Evolutionary conservation across 345 rosid species (phyloP).

Genomic region (Eucalyptus brandiana): DNA sequence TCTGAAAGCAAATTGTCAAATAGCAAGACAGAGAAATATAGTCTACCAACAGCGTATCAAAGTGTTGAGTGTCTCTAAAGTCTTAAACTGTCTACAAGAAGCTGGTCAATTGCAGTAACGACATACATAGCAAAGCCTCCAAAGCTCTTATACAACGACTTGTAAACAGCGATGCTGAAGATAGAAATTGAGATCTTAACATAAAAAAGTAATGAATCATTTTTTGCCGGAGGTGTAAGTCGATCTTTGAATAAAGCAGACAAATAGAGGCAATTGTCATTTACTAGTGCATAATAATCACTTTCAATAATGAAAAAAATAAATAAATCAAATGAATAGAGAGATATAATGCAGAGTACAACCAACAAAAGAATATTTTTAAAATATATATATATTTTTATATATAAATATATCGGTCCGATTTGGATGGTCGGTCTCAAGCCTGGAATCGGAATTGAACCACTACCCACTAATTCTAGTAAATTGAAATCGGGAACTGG

Average conservation of each 20-base stretch:
- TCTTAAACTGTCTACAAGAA: not conserved
- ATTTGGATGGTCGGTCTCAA: fast-evolving
- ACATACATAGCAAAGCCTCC: slow-evolving; percentile 98
- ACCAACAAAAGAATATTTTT: too few species aligned
- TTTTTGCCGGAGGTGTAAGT: not conserved
- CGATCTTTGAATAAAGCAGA: not conserved
- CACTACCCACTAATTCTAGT: fast-evolving
- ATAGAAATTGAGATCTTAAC: not conserved
- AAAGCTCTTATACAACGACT: slow-evolving; percentile 85
- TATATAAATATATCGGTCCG: too few species aligned
- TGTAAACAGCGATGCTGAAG: slow-evolving; percentile 68
- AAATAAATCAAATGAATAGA: not conserved
- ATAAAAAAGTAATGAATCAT: not conserved
- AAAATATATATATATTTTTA: fast-evolving
- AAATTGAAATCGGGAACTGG: fast-evolving
- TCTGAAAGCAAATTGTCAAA: not conserved
- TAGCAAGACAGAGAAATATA: not conserved
- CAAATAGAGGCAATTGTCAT: not conserved
- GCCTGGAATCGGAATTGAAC: fast-evolving
- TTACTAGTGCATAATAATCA: not conserved
- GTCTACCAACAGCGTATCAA: not conserved
- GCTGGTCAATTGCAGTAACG: slow-evolving; percentile 78
- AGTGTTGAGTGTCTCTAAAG: not conserved
- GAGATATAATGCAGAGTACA: too few species aligned
- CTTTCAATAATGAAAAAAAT: not conserved